These are phyloP conservation scores for Brasilioporus rufonigricans DNA, from an alignment of 768 basidiomycete genomes.

Conservation along the genomic window DNA sequence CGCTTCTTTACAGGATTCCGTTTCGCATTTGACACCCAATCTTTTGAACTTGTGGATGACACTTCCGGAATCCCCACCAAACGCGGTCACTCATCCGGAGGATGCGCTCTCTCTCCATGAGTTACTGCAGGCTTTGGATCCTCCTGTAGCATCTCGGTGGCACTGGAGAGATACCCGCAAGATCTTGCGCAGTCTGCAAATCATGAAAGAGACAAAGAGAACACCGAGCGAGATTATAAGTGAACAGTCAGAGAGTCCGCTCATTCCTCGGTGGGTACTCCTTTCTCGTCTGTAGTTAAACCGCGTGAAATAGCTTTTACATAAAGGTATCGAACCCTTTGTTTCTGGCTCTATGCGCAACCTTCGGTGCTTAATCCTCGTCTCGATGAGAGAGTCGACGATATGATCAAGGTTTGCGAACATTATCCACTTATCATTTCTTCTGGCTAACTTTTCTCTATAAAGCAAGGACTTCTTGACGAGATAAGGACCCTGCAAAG, in stretches of 20 bases:
- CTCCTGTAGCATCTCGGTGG: conserved; percentile 75
- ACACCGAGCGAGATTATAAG: conserved; percentile 64
- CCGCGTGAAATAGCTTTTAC: neutral
- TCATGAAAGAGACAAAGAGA: conserved; percentile 69
- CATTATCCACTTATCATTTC: neutral
- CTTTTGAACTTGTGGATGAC: conserved; percentile 49
- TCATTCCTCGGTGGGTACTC: conserved; percentile 50
- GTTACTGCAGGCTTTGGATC: conserved; percentile 70
- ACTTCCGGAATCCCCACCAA: conserved; percentile 60
- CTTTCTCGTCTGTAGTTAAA: neutral
- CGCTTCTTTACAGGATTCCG: conserved; percentile 37
- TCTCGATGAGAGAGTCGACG: conserved; percentile 77
- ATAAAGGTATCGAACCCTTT: conserved; percentile 75
- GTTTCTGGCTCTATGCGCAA: conserved; percentile 89
- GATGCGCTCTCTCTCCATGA: conserved; percentile 61
- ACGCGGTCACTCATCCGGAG: conserved; percentile 52
- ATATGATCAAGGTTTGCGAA: conserved; percentile 75
- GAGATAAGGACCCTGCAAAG: conserved; percentile 64
- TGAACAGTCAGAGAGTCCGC: conserved; percentile 50
- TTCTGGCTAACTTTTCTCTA: conserved; percentile 1
- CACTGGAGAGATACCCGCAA: conserved; percentile 96
- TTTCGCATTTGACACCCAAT: conserved; percentile 46
- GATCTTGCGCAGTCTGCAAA: conserved; percentile 72
- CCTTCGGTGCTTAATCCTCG: conserved; percentile 59
- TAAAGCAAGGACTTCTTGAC: conserved; percentile 71